Base-by-base conservation (phyloP, 1,284 basidiomycete species). In the Sanguinoderma infundibulare region DNA sequence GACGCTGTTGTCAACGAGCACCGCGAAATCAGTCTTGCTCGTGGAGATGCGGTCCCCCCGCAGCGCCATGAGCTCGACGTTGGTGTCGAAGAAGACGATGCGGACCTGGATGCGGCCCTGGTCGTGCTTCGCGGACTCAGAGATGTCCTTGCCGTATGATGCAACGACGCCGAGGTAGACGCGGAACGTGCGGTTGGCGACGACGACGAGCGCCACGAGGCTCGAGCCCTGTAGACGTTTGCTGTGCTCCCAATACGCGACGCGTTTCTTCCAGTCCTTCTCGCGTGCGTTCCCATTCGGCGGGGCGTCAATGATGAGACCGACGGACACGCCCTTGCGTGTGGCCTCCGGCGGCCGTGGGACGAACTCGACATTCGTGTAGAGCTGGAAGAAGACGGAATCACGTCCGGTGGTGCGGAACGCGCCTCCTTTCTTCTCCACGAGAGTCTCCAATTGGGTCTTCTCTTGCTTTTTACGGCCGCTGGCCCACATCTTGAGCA, bases 321-420 rank as follows among this genome's bases (percentile, higher is more conserved):
- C 68, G n/a, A 73, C 69, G 2, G 68, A 62, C 30, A 75, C 62
- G 24, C 69, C 70, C 15, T 68, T 67, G 0, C 69, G 63, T 17
- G 69, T 68, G 0, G 74, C 69, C 1, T 52, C 64, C 4, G 64
- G 64, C 6, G 64, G 64, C 14, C 68, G 53, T 7, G 65, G 55
- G 6, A 67, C 50, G 47, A 74, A 75, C 24, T 67, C 65, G 55
- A 64, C 70, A 30, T 71, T 69, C 0, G 71, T 70, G 65, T 75
- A 75, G 35, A 75, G 42, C 50, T 72, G 69, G 65, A 75, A 75
- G 57, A 74, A 69, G 17, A 75, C 70, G 0, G 69, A 69, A 49
- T 70, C 64, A 39, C 44, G 47, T 49, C 69, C 57, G 60, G 74
- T 1, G 57, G 69, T 46, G 71, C 71, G 65, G 60, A 76, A 77